A percentile compares a stretch with the other conserved stretches of the same genome.
phyloP scores from a whole-genome alignment of 2,329 filamentous ascomycete genomes.

The Aspergillus texensis region DNA sequence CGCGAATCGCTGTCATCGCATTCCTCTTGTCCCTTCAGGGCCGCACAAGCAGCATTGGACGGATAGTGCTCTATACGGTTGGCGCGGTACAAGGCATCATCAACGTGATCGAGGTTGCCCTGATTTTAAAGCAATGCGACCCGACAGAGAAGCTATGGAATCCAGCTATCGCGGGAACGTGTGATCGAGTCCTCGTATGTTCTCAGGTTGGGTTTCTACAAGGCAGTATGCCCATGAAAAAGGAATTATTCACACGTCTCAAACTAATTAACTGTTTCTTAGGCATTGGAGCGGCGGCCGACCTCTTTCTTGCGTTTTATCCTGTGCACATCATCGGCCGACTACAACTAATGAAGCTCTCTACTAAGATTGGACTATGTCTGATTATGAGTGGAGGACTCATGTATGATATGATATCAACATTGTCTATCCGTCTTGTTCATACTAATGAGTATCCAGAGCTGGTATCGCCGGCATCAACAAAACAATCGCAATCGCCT shows the following conservation, averaged over 20 bases:
- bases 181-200: conserved; percentile 15
- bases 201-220: conserved; percentile 21
- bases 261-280: not conserved
- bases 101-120: conserved; percentile 17
- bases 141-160: conserved; percentile 20
- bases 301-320: conserved; percentile 22
- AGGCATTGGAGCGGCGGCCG: conserved; percentile 16
- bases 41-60: conserved; percentile 13
- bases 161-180: conserved; percentile 13
- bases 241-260: not conserved
- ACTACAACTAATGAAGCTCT: conserved; percentile 20
- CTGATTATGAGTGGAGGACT: conserved; percentile 23
- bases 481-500: conserved; percentile 22
- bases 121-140: conserved; percentile 21
- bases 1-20: conserved; percentile 20
- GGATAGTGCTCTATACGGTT: conserved; percentile 19
- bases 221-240: conserved; percentile 12
- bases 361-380: conserved; percentile 21
- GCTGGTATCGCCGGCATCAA: conserved; percentile 24
- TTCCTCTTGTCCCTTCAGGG: conserved; percentile 21
- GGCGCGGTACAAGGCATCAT: conserved; percentile 16
- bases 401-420: conserved; percentile 10
- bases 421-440: not conserved
- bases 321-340: conserved; percentile 22
- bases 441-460: not conserved